Base-by-base conservation (phyloP, 371 early-diverging fungal species). In the Saksenaea oblongispora region DNA sequence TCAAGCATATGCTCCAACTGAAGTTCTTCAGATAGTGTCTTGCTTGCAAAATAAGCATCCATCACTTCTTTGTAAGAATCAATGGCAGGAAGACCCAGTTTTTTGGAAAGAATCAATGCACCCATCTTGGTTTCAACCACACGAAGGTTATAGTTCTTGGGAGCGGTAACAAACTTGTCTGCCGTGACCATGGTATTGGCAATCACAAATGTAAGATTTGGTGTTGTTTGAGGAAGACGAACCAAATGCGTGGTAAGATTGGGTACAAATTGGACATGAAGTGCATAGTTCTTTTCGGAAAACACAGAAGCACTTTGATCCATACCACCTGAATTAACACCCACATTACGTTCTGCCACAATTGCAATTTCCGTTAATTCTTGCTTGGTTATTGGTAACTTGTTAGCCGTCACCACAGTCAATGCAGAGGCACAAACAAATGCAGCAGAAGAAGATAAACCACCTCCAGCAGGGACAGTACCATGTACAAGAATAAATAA, bases 91-190 rank as follows among this genome's bases (percentile, higher is more conserved):
- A 86, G 71, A 0, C 79, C 79, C 24, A 93, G 77, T 3, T 73
- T 67, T 41, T 76, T 69, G 59, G 91, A 86, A 53, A 93, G 76
- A 58, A 90, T 79, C 24, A 86, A 76, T n/a, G 93, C 90, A 17
- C 88, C 93, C 31, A 94, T 79, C 42, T 91, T 88, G 14, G 93
- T 93, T 74, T 98, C 98, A n/a, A 95, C 94, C 0, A 97, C 98
- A 41, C 98, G 90, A 18, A 96, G 81, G 73, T 98, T 98, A 72
- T 97, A 98, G 75, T 93, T 85, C 13, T 83, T 85, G 14, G 95
- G 95, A 9, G 93, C 96, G 14, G 95, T 93, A 13, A 89, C 89
- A 57, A 89, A 87, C 78, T 98, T 98, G 69, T 98, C 93, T 18
- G 94, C 86, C 0, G 85, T 86, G 3, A 96, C 94, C 51, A 94